These are phyloP conservation scores for Piper longum DNA, from an alignment of 164 flowering plant species.

Conservation along the genomic window DNA sequence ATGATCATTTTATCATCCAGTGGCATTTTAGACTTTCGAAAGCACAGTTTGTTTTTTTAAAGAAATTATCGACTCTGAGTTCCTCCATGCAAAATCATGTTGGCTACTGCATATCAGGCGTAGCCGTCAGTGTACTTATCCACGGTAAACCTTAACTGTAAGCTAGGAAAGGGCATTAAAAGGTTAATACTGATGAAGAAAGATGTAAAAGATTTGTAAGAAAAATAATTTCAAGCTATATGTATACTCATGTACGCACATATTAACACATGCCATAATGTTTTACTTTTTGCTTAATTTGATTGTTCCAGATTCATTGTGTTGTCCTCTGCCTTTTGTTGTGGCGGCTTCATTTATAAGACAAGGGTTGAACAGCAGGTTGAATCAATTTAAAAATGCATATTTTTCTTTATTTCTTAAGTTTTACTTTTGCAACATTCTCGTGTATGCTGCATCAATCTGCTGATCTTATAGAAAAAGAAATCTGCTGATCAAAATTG, in stretches of 20 bases:
- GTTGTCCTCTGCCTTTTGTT: conserved; percentile 43
- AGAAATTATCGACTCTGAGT: too few relatives aligned
- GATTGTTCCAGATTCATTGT: conserved; percentile 47
- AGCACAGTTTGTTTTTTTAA: too few relatives aligned
- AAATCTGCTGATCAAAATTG: not conserved
- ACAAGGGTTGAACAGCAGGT: conserved; percentile 63
- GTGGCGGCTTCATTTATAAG: conserved; percentile 77
- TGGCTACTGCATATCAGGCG: too few relatives aligned
- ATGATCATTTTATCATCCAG: not conserved
- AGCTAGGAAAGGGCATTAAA: too few relatives aligned
- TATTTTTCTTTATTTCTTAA: not conserved
- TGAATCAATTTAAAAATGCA: not conserved
- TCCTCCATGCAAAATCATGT: too few relatives aligned
- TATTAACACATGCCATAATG: not conserved
- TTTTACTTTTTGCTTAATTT: not conserved
- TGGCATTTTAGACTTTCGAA: too few relatives aligned
- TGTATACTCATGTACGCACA: too few relatives aligned
- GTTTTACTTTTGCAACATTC: not conserved
- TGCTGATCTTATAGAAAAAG: not conserved
- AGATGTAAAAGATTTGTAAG: too few relatives aligned
- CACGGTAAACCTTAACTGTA: too few relatives aligned
- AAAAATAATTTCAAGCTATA: too few relatives aligned
- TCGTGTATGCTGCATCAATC: not conserved
- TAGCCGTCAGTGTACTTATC: too few relatives aligned
- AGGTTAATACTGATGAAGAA: too few relatives aligned